phyloP scores from a whole-genome alignment of 176 grass and related monocot species.

The Cocos nucifera region DNA sequence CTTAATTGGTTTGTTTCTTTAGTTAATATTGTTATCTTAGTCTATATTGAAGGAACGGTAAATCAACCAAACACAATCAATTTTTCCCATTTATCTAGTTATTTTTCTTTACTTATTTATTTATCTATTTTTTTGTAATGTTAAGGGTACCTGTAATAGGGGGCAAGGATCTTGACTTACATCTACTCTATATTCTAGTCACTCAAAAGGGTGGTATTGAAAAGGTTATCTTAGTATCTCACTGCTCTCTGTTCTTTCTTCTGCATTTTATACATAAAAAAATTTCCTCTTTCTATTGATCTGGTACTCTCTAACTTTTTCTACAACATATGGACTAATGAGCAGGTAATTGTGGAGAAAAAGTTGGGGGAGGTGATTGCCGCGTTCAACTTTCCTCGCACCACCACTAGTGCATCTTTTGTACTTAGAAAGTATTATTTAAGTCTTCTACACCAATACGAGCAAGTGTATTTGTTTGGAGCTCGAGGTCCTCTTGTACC shows the following conservation, averaged over 20 bases:
- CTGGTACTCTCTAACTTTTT: no score
- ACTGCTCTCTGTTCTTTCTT: no score
- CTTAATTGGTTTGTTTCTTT: neutral
- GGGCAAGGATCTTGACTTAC: conserved; percentile 51
- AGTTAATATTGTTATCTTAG: neutral
- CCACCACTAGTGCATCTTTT: conserved; percentile 47
- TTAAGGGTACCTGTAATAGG: conserved; percentile 47
- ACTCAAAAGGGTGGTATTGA: conserved; percentile 38
- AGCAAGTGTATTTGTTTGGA: conserved; percentile 51
- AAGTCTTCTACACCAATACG: conserved; percentile 41
- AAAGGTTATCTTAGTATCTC: conserved; percentile 26
- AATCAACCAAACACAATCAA: no score
- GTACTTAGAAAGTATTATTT: conserved; percentile 53
- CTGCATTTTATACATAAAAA: no score
- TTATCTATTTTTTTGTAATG: neutral
- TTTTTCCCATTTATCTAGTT: no score
- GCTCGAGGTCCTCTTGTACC: conserved; percentile 25
- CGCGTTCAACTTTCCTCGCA: conserved; percentile 43
- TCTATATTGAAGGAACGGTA: no score
- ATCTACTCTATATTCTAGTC: conserved; percentile 46
- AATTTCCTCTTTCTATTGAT: no score
- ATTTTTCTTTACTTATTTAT: no score
- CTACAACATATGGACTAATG: no score
- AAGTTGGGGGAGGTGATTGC: conserved; percentile 50
- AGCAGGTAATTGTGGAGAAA: conserved; percentile 36